A percentile compares a stretch with the other conserved stretches of the same genome.
phyloP scores from a whole-genome alignment of 108 stramenopile species.

The Craspedostauros australis region DNA sequence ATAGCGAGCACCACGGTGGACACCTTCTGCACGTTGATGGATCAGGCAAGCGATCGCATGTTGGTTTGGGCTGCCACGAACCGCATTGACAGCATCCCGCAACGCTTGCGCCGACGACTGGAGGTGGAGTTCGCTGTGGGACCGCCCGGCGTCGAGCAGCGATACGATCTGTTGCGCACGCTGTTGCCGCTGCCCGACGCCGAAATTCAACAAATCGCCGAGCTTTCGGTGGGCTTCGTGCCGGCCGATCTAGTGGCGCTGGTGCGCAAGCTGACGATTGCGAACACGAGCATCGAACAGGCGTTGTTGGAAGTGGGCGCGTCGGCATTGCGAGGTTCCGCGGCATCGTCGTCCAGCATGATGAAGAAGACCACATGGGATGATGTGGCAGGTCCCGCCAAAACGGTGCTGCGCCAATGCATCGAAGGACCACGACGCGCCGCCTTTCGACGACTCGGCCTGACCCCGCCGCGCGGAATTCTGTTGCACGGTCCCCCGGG shows the following conservation, averaged over 20 bases:
- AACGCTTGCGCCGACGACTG: constrained; percentile 57
- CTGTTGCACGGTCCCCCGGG: constrained; percentile 98
- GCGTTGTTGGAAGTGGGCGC: constrained; percentile 14
- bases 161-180: constrained; percentile 38
- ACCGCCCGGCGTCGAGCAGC: constrained; percentile 54
- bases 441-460: constrained; percentile 45
- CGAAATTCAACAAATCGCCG: constrained; percentile 46
- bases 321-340: constrained; percentile 62
- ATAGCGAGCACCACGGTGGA: too few species aligned
- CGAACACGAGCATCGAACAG: neutral
- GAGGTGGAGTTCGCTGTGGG: constrained; percentile 58
- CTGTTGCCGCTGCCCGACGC: neutral
- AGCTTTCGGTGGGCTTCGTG: constrained; percentile 77
- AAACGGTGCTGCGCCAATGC: constrained; percentile 66
- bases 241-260: constrained; percentile 72
- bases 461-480: constrained; percentile 68
- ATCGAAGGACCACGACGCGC: constrained; percentile 79
- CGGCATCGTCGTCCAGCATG: constrained; percentile 58
- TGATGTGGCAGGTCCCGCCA: constrained; percentile 82
- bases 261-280: constrained; percentile 43
- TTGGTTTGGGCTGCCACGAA: constrained; percentile 78
- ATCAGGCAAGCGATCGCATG: constrained; percentile 15
- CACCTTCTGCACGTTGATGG: constrained; percentile 46
- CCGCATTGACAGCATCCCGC: constrained; percentile 68
- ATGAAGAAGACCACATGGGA: constrained; percentile 63